phyloP scores from a whole-genome alignment of 2,329 filamentous ascomycete genomes.

The Diaporthe citrichinensis region DNA sequence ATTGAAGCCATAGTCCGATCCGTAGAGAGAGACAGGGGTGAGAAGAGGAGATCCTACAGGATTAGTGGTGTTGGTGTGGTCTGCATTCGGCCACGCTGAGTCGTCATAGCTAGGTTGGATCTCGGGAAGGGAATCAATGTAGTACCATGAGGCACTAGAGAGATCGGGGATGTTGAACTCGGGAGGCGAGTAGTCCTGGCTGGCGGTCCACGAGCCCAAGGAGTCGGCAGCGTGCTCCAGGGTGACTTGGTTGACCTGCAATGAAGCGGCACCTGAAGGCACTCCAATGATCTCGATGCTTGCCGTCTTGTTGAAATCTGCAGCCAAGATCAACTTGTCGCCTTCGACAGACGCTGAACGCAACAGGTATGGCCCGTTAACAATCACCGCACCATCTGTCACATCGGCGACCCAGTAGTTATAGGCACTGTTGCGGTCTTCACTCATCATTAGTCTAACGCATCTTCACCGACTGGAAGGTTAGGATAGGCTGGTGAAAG shows the following conservation, averaged over 20 bases:
- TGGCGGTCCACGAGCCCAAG: conserved; percentile 64
- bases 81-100: conserved; percentile 73
- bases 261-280: conserved; percentile 59
- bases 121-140: conserved; percentile 80
- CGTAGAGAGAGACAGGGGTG: conserved; percentile 75
- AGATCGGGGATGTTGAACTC: conserved; percentile 70
- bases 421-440: conserved; percentile 71
- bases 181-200: conserved; percentile 62
- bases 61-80: conserved; percentile 67
- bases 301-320: conserved; percentile 80
- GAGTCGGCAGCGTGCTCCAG: conserved; percentile 58
- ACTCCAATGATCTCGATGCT: conserved; percentile 78
- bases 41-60: conserved; percentile 71
- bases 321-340: conserved; percentile 72
- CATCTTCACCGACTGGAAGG: too few relatives aligned
- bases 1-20: conserved; percentile 79
- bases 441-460: background rate
- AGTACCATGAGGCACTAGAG: conserved; percentile 74
- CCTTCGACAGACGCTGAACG: conserved; percentile 70
- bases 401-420: conserved; percentile 77
- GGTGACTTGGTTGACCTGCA: conserved; percentile 58
- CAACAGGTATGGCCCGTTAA: conserved; percentile 76
- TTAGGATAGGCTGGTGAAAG: background rate
- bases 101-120: conserved; percentile 76
- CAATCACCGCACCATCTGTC: conserved; percentile 56